A percentile compares a stretch with the other conserved stretches of the same genome.
These are phyloP conservation scores for Onygena corvina DNA, from an alignment of 2,329 filamentous ascomycete species.

Conservation along the genomic window DNA sequence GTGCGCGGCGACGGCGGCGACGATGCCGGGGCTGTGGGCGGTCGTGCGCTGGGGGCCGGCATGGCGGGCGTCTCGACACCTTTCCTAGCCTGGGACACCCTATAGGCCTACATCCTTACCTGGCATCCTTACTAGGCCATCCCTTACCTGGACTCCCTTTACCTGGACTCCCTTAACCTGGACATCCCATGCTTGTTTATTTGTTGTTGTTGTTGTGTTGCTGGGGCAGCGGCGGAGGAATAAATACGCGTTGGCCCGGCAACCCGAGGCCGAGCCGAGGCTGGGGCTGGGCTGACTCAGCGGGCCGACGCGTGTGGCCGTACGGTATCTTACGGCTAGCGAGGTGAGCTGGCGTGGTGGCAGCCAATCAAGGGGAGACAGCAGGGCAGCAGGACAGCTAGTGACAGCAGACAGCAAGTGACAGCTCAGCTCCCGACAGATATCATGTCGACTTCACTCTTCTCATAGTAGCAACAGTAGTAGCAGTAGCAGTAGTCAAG, in stretches of 20 bases:
- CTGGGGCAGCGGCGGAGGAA: too few relatives aligned
- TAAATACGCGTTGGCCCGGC: not conserved
- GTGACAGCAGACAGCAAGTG: too few relatives aligned
- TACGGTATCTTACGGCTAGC: too few relatives aligned
- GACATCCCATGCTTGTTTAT: not conserved
- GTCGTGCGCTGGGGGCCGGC: not conserved
- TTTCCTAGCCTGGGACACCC: not conserved
- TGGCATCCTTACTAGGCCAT: not conserved
- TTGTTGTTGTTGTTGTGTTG: not conserved
- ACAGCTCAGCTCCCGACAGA: too few relatives aligned
- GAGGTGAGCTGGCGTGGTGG: too few relatives aligned
- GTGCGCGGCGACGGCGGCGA: constrained; percentile 19
- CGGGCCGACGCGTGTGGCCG: too few relatives aligned
- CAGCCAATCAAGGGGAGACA: too few relatives aligned
- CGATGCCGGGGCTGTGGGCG: not conserved
- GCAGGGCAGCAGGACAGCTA: not conserved
- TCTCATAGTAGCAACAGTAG: too few relatives aligned
- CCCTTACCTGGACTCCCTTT: not conserved
- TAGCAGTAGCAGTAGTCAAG: too few relatives aligned
- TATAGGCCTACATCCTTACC: not conserved
- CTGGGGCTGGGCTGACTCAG: too few relatives aligned
- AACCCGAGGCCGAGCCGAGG: not conserved
- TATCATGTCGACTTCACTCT: too few relatives aligned
- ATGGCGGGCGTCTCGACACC: not conserved
- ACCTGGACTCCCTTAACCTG: not conserved